Percentiles rank a stretch among this genome's conserved stretches.
phyloP scores from a whole-genome alignment of 1,139 yeast species.

The Kodamaea sp. region DNA sequence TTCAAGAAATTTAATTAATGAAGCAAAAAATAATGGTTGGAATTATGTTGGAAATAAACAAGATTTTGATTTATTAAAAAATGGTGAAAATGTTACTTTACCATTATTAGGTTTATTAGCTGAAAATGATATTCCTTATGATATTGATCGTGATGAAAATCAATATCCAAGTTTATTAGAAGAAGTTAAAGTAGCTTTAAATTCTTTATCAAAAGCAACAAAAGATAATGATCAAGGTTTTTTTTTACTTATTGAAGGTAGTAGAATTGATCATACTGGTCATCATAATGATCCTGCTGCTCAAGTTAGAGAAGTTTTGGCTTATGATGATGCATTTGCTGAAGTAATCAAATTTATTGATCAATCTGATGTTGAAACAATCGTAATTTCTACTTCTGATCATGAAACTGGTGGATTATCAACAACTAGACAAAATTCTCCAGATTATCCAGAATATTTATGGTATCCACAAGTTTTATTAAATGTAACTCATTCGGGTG shows the following conservation, averaged over 20 bases:
- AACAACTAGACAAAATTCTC: constrained; percentile 67
- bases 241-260: constrained; percentile 26
- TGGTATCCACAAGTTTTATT: constrained; percentile 24
- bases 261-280: constrained; percentile 29
- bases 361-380: constrained; percentile 21
- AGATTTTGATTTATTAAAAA: constrained; percentile 18
- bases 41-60: constrained; percentile 22
- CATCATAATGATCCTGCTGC: constrained; percentile 32
- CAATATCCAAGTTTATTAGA: constrained; percentile 25
- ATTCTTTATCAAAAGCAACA: constrained; percentile 23
- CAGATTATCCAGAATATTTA: constrained; percentile 28
- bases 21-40: constrained; percentile 20
- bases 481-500: constrained; percentile 25
- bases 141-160: constrained; percentile 21
- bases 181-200: constrained; percentile 23
- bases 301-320: constrained; percentile 43
- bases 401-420: constrained; percentile 32
- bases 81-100: constrained; percentile 21
- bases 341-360: constrained; percentile 24
- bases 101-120: constrained; percentile 28
- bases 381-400: constrained; percentile 26
- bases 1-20: constrained; percentile 21
- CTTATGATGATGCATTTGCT: constrained; percentile 26
- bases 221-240: constrained; percentile 23
- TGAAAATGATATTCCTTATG: constrained; percentile 24